These are phyloP conservation scores for Podosphaera fusca DNA, from an alignment of 2,329 filamentous ascomycete genomes.

Conservation along the genomic window DNA sequence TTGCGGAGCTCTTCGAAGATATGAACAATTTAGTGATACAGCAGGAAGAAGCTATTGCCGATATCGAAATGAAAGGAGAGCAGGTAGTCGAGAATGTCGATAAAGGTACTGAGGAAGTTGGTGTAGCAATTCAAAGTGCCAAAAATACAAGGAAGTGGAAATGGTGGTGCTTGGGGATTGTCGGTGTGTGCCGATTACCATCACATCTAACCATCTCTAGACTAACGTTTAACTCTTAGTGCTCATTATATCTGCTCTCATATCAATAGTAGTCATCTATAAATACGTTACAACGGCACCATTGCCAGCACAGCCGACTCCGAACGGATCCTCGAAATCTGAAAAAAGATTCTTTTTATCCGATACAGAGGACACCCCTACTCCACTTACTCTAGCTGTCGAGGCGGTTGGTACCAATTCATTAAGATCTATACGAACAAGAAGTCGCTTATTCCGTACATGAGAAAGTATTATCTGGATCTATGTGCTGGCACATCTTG, in stretches of 20 bases:
- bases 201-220: not conserved
- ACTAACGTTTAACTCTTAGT: constrained; percentile 17
- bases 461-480: not conserved
- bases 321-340: constrained; percentile 10
- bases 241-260: constrained; percentile 28
- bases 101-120: constrained; percentile 67
- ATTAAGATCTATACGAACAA: not conserved
- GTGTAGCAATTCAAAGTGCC: constrained; percentile 60
- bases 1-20: constrained; percentile 72
- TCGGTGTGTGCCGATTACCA: constrained; percentile 20
- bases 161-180: constrained; percentile 80
- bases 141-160: constrained; percentile 50
- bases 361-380: not conserved
- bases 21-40: constrained; percentile 69
- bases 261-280: constrained; percentile 23
- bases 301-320: constrained; percentile 16
- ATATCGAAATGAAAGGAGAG: constrained; percentile 72
- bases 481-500: not conserved
- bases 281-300: constrained; percentile 20
- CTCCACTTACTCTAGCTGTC: not conserved
- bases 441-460: not conserved
- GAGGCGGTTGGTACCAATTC: not conserved
- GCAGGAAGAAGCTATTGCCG: constrained; percentile 57
- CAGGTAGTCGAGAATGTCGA: constrained; percentile 66
- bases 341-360: not conserved